Conservation (phyloP, 2,329 filamentous ascomycete genomes). For the Talaromyces sp. region DNA sequence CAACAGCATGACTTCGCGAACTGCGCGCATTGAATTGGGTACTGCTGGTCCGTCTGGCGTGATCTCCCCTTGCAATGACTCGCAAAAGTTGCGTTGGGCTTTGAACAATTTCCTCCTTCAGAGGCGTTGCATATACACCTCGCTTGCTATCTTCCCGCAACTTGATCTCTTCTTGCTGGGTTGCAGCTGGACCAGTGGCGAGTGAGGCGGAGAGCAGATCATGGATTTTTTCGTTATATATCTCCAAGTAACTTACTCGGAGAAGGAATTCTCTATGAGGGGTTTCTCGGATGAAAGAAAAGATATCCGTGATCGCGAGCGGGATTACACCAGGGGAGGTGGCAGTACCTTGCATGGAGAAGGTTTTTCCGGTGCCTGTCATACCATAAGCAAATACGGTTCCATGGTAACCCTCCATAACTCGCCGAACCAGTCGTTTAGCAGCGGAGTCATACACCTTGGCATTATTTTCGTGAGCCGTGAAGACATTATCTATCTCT, state of each 20-base stretch:
- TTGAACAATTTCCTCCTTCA: slow-evolving; percentile 98
- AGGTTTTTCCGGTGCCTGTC: slow-evolving; percentile 98
- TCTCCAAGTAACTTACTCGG: slow-evolving; percentile 96
- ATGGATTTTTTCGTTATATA: slow-evolving; percentile 97
- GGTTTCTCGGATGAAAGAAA: slow-evolving; percentile 97
- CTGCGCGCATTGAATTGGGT: slow-evolving; percentile 97
- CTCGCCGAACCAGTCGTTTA: slow-evolving; percentile 88
- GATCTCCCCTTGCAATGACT: slow-evolving; percentile 92
- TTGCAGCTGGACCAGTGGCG: slow-evolving; percentile 55
- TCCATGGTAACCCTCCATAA: slow-evolving; percentile 99
- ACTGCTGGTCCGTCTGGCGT: slow-evolving; percentile 84
- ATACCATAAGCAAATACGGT: slow-evolving; percentile 99
- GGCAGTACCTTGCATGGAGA: slow-evolving; percentile 98
- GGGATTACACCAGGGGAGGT: slow-evolving; percentile 96
- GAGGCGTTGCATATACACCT: slow-evolving; percentile 90
- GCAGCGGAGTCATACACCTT: slow-evolving; percentile 93
- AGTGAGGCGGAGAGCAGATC: slow-evolving; percentile 81
- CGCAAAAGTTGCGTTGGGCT: slow-evolving; percentile 92
- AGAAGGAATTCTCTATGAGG: slow-evolving; percentile 91
- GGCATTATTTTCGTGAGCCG: slow-evolving; percentile 89
- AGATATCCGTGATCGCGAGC: slow-evolving; percentile 96
- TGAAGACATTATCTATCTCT: slow-evolving; percentile 86
- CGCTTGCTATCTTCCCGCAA: slow-evolving; percentile 93
- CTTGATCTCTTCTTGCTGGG: slow-evolving; percentile 88
- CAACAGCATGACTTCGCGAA: slow-evolving; percentile 96